A percentile compares a stretch with the other conserved stretches of the same genome.
Conservation (phyloP, 139 green algal genomes). For the Prasinococcaceae sp. region DNA sequence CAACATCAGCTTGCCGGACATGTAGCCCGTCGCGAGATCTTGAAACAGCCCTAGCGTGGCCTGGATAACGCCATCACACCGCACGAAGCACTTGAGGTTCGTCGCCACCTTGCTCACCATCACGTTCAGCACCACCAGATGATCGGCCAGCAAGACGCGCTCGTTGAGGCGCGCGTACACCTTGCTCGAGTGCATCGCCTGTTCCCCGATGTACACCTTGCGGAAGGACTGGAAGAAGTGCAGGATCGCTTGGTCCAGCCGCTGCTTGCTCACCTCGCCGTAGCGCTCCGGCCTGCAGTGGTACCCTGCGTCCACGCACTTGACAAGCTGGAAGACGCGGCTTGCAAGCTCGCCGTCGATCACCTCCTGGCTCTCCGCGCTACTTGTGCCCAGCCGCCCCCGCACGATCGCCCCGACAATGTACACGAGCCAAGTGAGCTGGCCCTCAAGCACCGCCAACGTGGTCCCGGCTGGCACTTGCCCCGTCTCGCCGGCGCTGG, state of each 20-base stretch:
- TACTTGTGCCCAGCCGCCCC: conserved; percentile 53
- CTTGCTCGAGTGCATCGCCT: conserved; percentile 90
- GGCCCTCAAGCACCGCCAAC: conserved; percentile 67
- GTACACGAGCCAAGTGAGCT: conserved; percentile 94
- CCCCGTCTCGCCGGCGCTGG: too few species aligned
- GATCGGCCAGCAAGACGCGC: conserved; percentile 63
- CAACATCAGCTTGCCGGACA: conserved; percentile 90
- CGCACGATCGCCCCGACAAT: conserved; percentile 80
- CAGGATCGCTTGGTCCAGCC: conserved; percentile 77
- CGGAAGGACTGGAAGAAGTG: conserved; percentile 92
- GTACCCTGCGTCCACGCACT: conserved; percentile 48
- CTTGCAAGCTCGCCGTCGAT: conserved; percentile 83
- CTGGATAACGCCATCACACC: conserved; percentile 68
- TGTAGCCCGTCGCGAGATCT: conserved; percentile 86
- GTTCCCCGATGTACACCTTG: conserved; percentile 88
- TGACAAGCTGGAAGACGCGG: conserved; percentile 68
- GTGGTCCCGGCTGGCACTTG: conserved; percentile 1
- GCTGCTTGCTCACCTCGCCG: conserved; percentile 52
- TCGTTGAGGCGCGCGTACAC: conserved; percentile 75
- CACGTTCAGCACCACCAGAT: conserved; percentile 68
- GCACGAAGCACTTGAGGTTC: conserved; percentile 56
- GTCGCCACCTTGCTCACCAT: conserved; percentile 80
- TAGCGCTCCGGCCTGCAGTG: conserved; percentile 41
- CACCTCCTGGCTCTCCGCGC: conserved; percentile 62
- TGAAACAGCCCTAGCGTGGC: conserved; percentile 80